Evolutionary conservation across 2,329 filamentous ascomycete genomes (phyloP).

Genomic region (Alternaria ventricosa): DNA sequence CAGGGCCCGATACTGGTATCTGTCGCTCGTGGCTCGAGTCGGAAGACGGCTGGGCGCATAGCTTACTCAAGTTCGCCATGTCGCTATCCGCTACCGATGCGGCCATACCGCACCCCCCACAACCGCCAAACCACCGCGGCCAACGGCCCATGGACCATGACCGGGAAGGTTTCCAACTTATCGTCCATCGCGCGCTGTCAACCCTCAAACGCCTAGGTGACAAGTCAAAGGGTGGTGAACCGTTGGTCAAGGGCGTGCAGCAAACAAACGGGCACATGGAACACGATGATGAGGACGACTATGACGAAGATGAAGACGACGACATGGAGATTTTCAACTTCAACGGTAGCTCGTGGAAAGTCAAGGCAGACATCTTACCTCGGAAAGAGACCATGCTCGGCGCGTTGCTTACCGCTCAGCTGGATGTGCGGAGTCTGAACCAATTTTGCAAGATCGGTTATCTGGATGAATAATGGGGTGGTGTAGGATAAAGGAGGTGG

Average conservation of each 20-base stretch:
- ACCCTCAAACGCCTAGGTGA: slow-evolving; percentile 57
- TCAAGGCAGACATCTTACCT: slow-evolving; percentile 53
- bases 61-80: slow-evolving; percentile 76
- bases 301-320: slow-evolving; percentile 36
- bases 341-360: slow-evolving; percentile 42
- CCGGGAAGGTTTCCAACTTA: slow-evolving; percentile 46
- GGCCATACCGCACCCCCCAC: slow-evolving; percentile 31
- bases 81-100: slow-evolving; percentile 59
- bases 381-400: slow-evolving; percentile 55
- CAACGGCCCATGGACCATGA: slow-evolving; percentile 44
- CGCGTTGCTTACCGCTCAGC: slow-evolving; percentile 52
- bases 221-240: slow-evolving; percentile 49
- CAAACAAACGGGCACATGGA: slow-evolving; percentile 35
- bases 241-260: slow-evolving; percentile 37
- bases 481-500: not conserved
- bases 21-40: slow-evolving; percentile 83
- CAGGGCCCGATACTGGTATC: slow-evolving; percentile 72
- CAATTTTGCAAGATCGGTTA: slow-evolving; percentile 50
- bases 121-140: slow-evolving; percentile 38
- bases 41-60: slow-evolving; percentile 82
- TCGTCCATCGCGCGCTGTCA: slow-evolving; percentile 54
- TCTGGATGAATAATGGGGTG: slow-evolving; percentile 34
- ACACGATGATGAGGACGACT: slow-evolving; percentile 26
- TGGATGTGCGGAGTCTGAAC: slow-evolving; percentile 53
- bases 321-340: slow-evolving; percentile 44